Conservation (phyloP, 1,284 basidiomycete genomes). For the Cutaneotrichosporon curvatum region DNA sequence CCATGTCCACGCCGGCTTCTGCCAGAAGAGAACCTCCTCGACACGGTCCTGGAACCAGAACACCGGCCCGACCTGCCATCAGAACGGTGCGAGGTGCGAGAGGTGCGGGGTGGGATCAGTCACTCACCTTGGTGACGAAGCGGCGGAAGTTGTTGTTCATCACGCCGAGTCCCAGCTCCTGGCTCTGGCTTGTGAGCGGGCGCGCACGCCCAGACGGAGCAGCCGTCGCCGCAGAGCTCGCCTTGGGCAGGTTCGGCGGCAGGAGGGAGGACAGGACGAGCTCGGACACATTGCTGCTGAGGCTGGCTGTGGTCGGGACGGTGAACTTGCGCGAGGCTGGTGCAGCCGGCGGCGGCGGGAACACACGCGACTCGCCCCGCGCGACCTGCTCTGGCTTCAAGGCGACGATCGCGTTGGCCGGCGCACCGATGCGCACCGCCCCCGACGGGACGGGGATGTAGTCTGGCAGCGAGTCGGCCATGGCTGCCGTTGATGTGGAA, state of each 20-base stretch:
- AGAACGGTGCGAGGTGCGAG: background rate
- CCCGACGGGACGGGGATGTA: constrained; percentile 19
- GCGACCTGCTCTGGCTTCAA: too few species aligned
- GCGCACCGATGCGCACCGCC: constrained; percentile 9
- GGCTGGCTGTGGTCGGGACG: constrained; percentile 15
- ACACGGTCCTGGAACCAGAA: constrained; percentile 46
- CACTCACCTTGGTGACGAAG: constrained; percentile 41
- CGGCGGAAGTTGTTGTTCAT: constrained; percentile 44
- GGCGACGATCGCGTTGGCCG: too few species aligned
- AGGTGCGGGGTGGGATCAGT: background rate
- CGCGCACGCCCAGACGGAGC: constrained; percentile 9
- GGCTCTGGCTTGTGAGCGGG: constrained; percentile 38
- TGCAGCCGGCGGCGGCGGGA: constrained; percentile 10
- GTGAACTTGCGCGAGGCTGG: constrained; percentile 19
- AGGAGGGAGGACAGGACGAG: constrained; percentile 34
- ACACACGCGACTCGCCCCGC: background rate
- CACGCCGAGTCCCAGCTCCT: constrained; percentile 36
- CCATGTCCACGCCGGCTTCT: constrained; percentile 45
- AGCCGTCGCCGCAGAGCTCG: constrained; percentile 13
- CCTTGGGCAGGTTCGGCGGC: constrained; percentile 38
- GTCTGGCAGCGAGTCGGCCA: constrained; percentile 6
- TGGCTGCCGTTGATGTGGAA: background rate
- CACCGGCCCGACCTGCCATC: constrained; percentile 39
- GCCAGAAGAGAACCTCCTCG: constrained; percentile 47
- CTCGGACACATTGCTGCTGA: constrained; percentile 40